These are phyloP conservation scores for Populus davidiana DNA, from an alignment of 345 rosid genomes.

Conservation along the genomic window DNA sequence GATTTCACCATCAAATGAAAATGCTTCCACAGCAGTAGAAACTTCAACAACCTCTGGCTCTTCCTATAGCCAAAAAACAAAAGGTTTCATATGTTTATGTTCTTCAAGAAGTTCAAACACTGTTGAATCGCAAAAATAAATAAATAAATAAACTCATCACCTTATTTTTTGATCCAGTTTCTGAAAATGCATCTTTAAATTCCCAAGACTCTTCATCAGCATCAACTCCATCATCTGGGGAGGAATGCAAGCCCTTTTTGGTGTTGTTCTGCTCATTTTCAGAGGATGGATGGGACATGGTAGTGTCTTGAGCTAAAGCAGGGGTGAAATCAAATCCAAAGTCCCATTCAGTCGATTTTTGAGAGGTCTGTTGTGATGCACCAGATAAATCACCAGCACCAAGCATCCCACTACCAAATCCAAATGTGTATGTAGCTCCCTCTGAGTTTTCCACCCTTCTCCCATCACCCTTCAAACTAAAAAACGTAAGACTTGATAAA, in stretches of 20 bases:
- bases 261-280: conserved; percentile 24
- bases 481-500: conserved; percentile 20
- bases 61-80: conserved; percentile 17
- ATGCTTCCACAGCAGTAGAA: conserved; percentile 20
- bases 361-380: conserved; percentile 21
- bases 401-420: conserved; percentile 17
- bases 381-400: conserved; percentile 19
- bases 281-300: conserved; percentile 6
- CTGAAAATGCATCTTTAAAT: conserved; percentile 45
- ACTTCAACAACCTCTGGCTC: conserved; percentile 16
- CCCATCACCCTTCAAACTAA: conserved; percentile 29
- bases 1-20: conserved; percentile 13
- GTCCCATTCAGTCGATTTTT: conserved; percentile 36
- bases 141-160: conserved; percentile 26
- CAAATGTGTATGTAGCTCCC: conserved; percentile 14
- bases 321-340: conserved; percentile 33
- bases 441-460: conserved; percentile 16
- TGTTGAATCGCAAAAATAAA: neutral
- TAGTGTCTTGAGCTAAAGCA: conserved; percentile 18
- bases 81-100: neutral
- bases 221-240: conserved; percentile 20
- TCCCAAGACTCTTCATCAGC: conserved; percentile 44
- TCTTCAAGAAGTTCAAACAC: conserved; percentile 2
- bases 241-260: conserved; percentile 18
- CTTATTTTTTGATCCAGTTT: conserved; percentile 38